phyloP scores from a whole-genome alignment of 176 grass and related monocot species.

The Oropetium thomaeum region DNA sequence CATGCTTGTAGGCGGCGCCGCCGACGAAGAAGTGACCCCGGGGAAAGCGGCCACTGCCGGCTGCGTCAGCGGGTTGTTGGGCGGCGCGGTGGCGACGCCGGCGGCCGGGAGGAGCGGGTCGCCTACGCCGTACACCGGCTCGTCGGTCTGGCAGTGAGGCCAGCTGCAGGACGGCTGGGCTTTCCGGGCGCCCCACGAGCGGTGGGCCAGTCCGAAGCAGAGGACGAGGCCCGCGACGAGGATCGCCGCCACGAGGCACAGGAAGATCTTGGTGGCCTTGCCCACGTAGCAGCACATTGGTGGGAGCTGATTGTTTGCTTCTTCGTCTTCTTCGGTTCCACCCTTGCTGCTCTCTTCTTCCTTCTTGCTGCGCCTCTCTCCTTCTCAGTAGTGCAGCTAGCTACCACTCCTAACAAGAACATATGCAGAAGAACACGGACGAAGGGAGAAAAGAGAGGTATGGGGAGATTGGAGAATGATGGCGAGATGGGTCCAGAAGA shows the following conservation, averaged over 20 bases:
- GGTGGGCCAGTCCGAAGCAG: constrained; percentile 58
- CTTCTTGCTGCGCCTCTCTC: background rate
- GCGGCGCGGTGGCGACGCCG: constrained; percentile 9
- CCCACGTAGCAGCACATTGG: constrained; percentile 78
- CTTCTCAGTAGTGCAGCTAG: background rate
- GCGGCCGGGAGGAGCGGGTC: constrained; percentile 62
- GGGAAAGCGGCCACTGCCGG: constrained; percentile 8
- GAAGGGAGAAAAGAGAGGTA: background rate
- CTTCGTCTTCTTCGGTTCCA: background rate
- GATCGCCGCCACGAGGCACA: constrained; percentile 47
- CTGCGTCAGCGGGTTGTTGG: constrained; percentile 36
- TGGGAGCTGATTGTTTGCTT: background rate
- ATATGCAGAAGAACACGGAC: background rate
- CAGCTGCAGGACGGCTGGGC: constrained; percentile 48
- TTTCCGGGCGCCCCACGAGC: constrained; percentile 43
- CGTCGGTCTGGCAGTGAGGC: constrained; percentile 39
- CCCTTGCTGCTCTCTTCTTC: background rate
- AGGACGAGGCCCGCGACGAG: constrained; percentile 57
- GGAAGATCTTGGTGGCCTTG: constrained; percentile 96
- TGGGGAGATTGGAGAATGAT: constrained; percentile 5
- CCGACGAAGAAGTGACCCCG: background rate
- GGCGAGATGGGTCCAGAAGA: constrained; percentile 8
- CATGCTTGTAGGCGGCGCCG: constrained; percentile 22
- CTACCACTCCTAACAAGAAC: background rate
- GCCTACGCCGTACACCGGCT: constrained; percentile 33